Evolutionary conservation across 345 rosid species (phyloP).

Genomic region (Hibiscus mutabilis): DNA sequence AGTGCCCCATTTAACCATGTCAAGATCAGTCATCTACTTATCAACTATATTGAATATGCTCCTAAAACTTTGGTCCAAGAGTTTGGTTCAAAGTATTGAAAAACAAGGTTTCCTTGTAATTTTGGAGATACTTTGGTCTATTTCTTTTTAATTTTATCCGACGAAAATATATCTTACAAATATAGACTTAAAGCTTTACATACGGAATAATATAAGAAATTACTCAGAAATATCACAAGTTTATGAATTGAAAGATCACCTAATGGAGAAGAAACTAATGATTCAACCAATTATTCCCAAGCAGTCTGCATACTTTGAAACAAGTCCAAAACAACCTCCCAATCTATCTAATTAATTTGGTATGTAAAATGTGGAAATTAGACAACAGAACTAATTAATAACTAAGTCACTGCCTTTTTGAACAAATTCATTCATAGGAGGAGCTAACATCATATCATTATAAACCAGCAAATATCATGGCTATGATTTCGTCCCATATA

Average conservation of each 20-base stretch:
- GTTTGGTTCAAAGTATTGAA: too few species aligned
- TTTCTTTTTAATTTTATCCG: too few species aligned
- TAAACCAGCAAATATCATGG: conserved; percentile 7
- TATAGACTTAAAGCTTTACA: too few species aligned
- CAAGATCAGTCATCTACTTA: conserved; percentile 7
- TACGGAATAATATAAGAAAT: too few species aligned
- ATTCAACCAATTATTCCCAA: not conserved
- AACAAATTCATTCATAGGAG: not conserved
- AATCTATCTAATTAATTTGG: not conserved
- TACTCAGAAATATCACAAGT: too few species aligned
- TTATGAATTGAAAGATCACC: not conserved
- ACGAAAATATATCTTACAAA: too few species aligned
- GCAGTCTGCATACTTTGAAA: not conserved
- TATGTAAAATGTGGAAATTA: not conserved
- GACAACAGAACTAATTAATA: not conserved
- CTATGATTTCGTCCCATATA: not conserved
- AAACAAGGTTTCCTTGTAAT: too few species aligned
- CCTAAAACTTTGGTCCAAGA: too few species aligned
- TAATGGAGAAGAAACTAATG: not conserved
- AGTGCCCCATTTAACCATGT: not conserved
- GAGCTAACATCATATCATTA: not conserved
- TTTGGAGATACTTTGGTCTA: too few species aligned
- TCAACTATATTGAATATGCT: not conserved
- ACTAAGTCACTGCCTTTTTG: not conserved
- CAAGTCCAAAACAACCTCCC: not conserved